Evolutionary conservation across 176 grass and related monocot species (phyloP).

Genomic region (Carex cristatella): DNA sequence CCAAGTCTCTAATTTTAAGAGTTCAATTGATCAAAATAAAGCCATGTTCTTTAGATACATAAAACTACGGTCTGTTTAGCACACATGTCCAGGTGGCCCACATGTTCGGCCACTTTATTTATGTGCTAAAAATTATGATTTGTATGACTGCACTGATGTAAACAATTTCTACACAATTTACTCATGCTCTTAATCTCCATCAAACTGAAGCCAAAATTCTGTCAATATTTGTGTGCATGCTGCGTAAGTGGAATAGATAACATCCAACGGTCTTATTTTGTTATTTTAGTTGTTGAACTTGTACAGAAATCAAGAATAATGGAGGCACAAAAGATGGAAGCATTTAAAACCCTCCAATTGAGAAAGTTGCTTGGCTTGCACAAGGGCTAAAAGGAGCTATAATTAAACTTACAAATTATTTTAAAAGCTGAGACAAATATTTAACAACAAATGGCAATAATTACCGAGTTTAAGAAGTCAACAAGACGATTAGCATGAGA

Average conservation of each 20-base stretch:
- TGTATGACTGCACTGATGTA: background rate
- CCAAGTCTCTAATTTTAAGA: too few species aligned
- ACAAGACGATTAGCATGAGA: constrained; percentile 65
- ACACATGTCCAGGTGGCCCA: background rate
- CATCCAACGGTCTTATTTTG: background rate
- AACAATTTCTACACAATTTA: background rate
- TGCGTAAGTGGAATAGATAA: background rate
- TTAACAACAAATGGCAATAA: background rate
- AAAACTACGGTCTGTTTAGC: background rate
- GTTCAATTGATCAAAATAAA: background rate
- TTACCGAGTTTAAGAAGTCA: constrained; percentile 56
- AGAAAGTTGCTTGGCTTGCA: background rate
- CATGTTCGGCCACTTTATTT: background rate
- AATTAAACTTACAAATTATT: background rate
- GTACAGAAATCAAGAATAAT: background rate
- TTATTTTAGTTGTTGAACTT: background rate
- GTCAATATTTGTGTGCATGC: background rate
- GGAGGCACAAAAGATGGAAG: background rate
- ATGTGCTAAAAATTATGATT: background rate
- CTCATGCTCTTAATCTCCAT: background rate
- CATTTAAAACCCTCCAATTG: background rate
- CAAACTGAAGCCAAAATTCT: background rate
- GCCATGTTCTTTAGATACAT: background rate
- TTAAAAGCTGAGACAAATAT: background rate
- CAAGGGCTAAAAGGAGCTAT: background rate